Base-by-base conservation (phyloP, 257 asterid species). In the Solanum bukasovii region DNA sequence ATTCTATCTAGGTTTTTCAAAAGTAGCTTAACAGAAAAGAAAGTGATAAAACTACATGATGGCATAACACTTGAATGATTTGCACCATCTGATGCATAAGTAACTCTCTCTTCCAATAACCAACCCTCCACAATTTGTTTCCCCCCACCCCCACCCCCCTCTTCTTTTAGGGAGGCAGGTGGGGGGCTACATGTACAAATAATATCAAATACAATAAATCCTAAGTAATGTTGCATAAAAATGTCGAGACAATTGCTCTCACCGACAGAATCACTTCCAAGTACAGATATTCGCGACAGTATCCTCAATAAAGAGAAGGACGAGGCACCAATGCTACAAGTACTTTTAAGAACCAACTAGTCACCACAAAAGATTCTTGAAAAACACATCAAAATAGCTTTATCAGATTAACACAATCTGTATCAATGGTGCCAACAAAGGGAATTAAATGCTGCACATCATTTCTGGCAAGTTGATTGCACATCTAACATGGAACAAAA, bases 281-380 rank as follows among this genome's bases (percentile, higher is more conserved):
- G 92, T 88, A 98, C 99, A 96, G 88, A 91, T 89, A 79, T 75
- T 89, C 87, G 90, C 87, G 88, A 95, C 88, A 25, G 96, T 92
- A 79, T 84, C 91, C 94, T 93, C 94, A 59, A 96, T 89, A 83
- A 96, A 93, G 68, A 89, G 29, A 91, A 96, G 95, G 35, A 96
- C 88, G 8, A 14, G 61, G 61, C 61, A 49, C 61, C 61, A 49
- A 14, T 49, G 1, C 59, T 49, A 14, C 59, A 14, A 49, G 61
- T 14, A 49, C 61, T 2, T 14, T 49, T 49, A 49, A 49, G 61
- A 49, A 49, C 61, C 61, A 49, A 14, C 61, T 49, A 49, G 21
- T 49, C 61, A 13, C 59, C 59, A 49, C 21, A 49, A 49, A 14
- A 49, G 61, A 49, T 49, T 49, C 61, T 49, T 49, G 61, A 49